A percentile compares a stretch with the other conserved stretches of the same genome.
Evolutionary conservation across 2,329 filamentous ascomycete genomes (phyloP).

Genomic region (Plenodomus lindquistii): DNA sequence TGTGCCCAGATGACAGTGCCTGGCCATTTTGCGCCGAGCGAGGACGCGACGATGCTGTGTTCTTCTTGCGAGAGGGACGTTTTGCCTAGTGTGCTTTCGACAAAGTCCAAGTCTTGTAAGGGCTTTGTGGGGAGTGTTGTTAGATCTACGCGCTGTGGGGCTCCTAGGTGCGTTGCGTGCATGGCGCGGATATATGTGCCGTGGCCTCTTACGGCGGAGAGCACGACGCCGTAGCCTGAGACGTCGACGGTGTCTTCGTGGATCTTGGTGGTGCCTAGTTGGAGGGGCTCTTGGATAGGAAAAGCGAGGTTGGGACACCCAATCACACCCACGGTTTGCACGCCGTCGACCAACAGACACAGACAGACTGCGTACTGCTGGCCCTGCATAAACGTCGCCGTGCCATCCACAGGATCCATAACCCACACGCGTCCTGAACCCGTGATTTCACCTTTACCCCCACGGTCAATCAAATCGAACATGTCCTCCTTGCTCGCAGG

Average conservation of each 20-base stretch:
- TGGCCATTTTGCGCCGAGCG: constrained; percentile 51
- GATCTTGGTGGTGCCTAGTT: constrained; percentile 21
- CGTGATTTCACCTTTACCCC: constrained; percentile 57
- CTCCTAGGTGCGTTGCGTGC: constrained; percentile 37
- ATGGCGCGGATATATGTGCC: constrained; percentile 50
- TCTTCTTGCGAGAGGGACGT: constrained; percentile 42
- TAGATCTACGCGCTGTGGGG: constrained; percentile 36
- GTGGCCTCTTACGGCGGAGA: constrained; percentile 54
- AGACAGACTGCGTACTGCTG: constrained; percentile 67
- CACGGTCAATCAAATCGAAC: constrained; percentile 64
- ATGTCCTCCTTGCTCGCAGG: constrained; percentile 58
- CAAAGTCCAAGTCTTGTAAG: constrained; percentile 46
- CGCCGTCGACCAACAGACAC: constrained; percentile 61
- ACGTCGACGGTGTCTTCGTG: constrained; percentile 49
- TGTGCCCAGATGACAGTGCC: constrained; percentile 56
- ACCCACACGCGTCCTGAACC: constrained; percentile 59
- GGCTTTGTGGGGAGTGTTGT: constrained; percentile 26
- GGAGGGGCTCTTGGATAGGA: constrained; percentile 26
- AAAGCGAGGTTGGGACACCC: constrained; percentile 65
- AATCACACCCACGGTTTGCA: constrained; percentile 62
- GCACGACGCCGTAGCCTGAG: constrained; percentile 47
- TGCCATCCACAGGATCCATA: constrained; percentile 68
- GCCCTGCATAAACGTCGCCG: constrained; percentile 62
- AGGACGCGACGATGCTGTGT: constrained; percentile 44
- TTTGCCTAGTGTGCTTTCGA: constrained; percentile 50